Evolutionary conservation across 2,329 filamentous ascomycete genomes (phyloP).

Genomic region (Ascosphaera aggregata): DNA sequence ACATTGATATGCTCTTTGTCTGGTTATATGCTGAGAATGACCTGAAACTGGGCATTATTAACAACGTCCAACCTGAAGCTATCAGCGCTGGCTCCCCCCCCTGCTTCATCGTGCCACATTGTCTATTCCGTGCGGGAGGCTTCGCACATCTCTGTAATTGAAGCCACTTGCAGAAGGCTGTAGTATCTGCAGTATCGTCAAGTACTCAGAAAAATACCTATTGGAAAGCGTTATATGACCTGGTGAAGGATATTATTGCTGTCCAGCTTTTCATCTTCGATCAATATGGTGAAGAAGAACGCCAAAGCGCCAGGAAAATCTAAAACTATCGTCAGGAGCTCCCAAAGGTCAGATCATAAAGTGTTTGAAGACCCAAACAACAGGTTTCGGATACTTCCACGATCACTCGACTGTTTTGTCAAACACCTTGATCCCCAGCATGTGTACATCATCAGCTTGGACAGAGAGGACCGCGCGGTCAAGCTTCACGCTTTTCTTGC

Average conservation of each 20-base stretch:
- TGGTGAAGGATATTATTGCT: too few relatives aligned
- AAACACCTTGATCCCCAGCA: slow-evolving; percentile 40
- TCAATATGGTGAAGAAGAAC: background rate
- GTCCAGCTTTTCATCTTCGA: too few relatives aligned
- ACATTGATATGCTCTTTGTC: background rate
- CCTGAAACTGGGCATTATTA: slow-evolving; percentile 1
- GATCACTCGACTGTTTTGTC: slow-evolving; percentile 41
- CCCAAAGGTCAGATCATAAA: slow-evolving; percentile 9
- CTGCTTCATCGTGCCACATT: background rate
- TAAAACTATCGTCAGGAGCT: slow-evolving; percentile 9
- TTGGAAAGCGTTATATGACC: too few relatives aligned
- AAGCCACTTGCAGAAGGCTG: too few relatives aligned
- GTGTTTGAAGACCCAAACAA: background rate
- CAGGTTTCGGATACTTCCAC: slow-evolving; percentile 16
- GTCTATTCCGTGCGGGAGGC: background rate
- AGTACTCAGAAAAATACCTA: too few relatives aligned
- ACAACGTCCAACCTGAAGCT: background rate
- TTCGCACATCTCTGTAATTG: too few relatives aligned
- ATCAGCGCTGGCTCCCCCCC: background rate
- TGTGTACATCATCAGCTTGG: slow-evolving; percentile 70
- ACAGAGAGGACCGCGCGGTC: slow-evolving; percentile 41
- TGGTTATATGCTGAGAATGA: background rate
- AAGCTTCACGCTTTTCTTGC: slow-evolving; percentile 70
- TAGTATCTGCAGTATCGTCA: too few relatives aligned
- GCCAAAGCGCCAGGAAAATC: slow-evolving; percentile 7